Conservation (phyloP, 2,329 filamentous ascomycete genomes). For the Alternaria sp. region DNA sequence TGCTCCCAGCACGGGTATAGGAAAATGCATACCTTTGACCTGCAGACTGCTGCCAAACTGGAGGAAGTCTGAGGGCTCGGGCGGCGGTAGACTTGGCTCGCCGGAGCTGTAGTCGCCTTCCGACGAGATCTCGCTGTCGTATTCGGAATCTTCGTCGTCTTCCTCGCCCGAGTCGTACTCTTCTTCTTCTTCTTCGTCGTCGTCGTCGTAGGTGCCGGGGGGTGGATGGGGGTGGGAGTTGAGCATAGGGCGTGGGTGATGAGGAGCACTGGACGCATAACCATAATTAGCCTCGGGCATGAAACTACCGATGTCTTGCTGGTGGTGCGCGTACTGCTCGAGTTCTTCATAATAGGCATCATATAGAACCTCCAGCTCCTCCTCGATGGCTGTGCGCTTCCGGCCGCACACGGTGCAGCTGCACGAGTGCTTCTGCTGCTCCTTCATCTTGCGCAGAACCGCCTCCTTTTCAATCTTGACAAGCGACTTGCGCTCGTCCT, state of each 20-base stretch:
- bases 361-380: constrained; percentile 96
- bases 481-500: constrained; percentile 92
- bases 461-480: constrained; percentile 99
- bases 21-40: constrained; percentile 73
- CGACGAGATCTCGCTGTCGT: constrained; percentile 66
- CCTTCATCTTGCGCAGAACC: constrained; percentile 98
- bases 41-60: constrained; percentile 97
- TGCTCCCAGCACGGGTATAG: constrained; percentile 20
- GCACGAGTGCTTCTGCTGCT: constrained; percentile 99
- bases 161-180: constrained; percentile 64
- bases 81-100: constrained; percentile 70
- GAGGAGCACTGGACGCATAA: constrained; percentile 61
- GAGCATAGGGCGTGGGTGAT: constrained; percentile 68
- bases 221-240: constrained; percentile 72
- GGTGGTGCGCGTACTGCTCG: constrained; percentile 93
- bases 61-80: constrained; percentile 85
- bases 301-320: constrained; percentile 75
- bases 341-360: constrained; percentile 99
- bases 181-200: constrained; percentile 55
- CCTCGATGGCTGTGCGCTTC: constrained; percentile 96
- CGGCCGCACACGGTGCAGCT: constrained; percentile 97
- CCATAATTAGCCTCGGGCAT: constrained; percentile 72
- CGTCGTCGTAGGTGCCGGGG: constrained; percentile 64
- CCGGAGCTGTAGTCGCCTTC: constrained; percentile 75
- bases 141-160: constrained; percentile 61